phyloP scores from a whole-genome alignment of 2,329 filamentous ascomycete species.

The Trichoderma breve region DNA sequence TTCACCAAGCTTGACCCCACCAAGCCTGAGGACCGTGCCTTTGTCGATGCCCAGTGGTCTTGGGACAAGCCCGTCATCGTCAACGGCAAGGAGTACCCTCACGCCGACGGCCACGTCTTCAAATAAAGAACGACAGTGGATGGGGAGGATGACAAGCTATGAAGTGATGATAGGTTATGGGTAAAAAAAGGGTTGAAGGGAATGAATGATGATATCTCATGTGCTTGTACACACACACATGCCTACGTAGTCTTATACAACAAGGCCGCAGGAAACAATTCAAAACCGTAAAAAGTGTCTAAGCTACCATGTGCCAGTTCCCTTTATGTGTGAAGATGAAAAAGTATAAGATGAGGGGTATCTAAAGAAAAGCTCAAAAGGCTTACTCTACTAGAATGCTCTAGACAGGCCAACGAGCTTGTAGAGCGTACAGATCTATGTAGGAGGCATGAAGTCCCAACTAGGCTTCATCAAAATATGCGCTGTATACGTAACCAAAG shows the following conservation, averaged over 20 bases:
- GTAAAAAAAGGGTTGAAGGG: slow-evolving; percentile 31
- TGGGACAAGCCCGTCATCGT: slow-evolving; percentile 84
- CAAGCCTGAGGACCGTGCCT: slow-evolving; percentile 80
- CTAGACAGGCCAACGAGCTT: background rate
- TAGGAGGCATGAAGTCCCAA: background rate
- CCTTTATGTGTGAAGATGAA: background rate
- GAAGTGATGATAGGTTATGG: slow-evolving; percentile 36
- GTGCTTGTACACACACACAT: slow-evolving; percentile 4
- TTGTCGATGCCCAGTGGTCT: slow-evolving; percentile 82
- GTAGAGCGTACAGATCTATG: background rate
- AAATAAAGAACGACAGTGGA: slow-evolving; percentile 64
- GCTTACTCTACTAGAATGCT: background rate
- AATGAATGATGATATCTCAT: slow-evolving; percentile 31
- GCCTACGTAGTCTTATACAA: slow-evolving; percentile 8
- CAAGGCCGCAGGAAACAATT: slow-evolving; percentile 1
- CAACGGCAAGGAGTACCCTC: slow-evolving; percentile 84
- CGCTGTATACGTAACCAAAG: background rate
- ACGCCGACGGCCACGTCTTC: slow-evolving; percentile 96
- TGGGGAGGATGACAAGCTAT: background rate
- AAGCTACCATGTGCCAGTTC: background rate
- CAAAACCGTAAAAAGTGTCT: slow-evolving; percentile 15
- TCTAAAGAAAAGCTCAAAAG: background rate
- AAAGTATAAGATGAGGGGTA: background rate
- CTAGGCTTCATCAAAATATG: background rate
- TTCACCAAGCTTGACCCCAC: slow-evolving; percentile 94